Base-by-base conservation (phyloP, 2,329 filamentous ascomycete species). In the Ramichloridium luteum region DNA sequence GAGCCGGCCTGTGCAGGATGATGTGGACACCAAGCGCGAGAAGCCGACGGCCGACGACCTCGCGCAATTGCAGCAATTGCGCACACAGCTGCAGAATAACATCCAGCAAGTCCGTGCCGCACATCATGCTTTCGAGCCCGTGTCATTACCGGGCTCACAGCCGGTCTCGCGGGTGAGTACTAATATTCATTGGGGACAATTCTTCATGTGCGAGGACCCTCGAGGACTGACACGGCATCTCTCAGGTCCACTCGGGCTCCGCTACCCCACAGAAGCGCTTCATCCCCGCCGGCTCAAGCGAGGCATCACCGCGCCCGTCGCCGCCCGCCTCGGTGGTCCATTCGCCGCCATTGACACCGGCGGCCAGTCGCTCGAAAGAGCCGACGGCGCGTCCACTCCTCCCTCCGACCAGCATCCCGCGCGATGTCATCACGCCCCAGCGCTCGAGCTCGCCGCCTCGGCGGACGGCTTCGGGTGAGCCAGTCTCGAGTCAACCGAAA, bases 301-400 rank as follows among this genome's bases (percentile, higher is more conserved):
- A 60, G 40, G 76, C 78, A 41, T 76, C 76, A 32, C 65, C 64
- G 36, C 71, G 68, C 45, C 68, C 70, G 39, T 80, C 77, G 41
- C 78, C 81, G 38, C 69, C 71, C 38, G 62, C 71, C 27, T 74
- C 77, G 37, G 72, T 79, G 35, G 72, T 92, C 60, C 80, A 88
- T 46, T 93, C 86, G 8, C 88, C 88, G 43, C 85, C 85, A 25
- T 68, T 96, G 31, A 94, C 86, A 9, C 88, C 88, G 12, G 77
- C 84, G 33, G 85, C 77, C 31, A 88, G 83, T 26, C 63, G 66
- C 41, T 72, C 70, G 32, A 63, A 65, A 45, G 74, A 74, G n/a
- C n/a, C 50, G 64, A 51, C 46, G 35, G 36, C 23, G 38, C 61
- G 53, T 44, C 44, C 45, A 15, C 16, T 28, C 34, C 26, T 13